Evolutionary conservation across 2,329 filamentous ascomycete species (phyloP).

Genomic region (Paramyrothecium roridum): DNA sequence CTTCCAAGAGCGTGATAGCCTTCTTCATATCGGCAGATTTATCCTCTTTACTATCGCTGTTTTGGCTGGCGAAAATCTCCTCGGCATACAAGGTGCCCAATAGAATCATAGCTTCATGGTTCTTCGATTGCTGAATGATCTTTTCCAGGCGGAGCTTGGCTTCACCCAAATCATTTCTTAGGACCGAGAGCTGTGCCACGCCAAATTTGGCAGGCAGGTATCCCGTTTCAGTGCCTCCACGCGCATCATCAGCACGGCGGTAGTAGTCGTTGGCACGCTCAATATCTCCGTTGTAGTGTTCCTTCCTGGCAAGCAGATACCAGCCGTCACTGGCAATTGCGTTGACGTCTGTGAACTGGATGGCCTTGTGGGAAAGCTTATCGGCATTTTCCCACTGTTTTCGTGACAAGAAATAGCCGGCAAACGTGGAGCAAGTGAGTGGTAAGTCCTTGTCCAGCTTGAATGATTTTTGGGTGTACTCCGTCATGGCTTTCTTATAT

Average conservation of each 20-base stretch:
- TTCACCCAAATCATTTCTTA: conserved; percentile 81
- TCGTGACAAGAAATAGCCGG: conserved; percentile 81
- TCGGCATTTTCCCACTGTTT: conserved; percentile 82
- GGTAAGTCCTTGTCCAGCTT: conserved; percentile 91
- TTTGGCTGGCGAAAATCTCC: conserved; percentile 81
- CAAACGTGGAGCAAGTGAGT: conserved; percentile 86
- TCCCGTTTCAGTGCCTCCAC: conserved; percentile 86
- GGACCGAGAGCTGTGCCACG: conserved; percentile 80
- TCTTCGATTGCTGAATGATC: conserved; percentile 82
- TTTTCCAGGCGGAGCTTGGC: conserved; percentile 94
- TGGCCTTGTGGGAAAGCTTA: conserved; percentile 83
- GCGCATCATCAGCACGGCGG: conserved; percentile 82
- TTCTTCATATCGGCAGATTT: conserved; percentile 83
- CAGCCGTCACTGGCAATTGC: conserved; percentile 96
- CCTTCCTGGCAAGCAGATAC: conserved; percentile 90
- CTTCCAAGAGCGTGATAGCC: conserved; percentile 79
- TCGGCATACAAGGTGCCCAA: conserved; percentile 91
- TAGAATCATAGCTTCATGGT: conserved; percentile 85
- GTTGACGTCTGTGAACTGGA: conserved; percentile 94
- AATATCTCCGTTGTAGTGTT: conserved; percentile 76
- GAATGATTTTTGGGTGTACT: conserved; percentile 91
- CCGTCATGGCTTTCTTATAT: conserved; percentile 91
- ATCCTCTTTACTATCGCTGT: conserved; percentile 74
- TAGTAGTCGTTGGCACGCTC: conserved; percentile 83
- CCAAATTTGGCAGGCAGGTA: conserved; percentile 95